Base-by-base conservation (phyloP, 139 green algal species). In the Monoraphidium neglectum region DNA sequence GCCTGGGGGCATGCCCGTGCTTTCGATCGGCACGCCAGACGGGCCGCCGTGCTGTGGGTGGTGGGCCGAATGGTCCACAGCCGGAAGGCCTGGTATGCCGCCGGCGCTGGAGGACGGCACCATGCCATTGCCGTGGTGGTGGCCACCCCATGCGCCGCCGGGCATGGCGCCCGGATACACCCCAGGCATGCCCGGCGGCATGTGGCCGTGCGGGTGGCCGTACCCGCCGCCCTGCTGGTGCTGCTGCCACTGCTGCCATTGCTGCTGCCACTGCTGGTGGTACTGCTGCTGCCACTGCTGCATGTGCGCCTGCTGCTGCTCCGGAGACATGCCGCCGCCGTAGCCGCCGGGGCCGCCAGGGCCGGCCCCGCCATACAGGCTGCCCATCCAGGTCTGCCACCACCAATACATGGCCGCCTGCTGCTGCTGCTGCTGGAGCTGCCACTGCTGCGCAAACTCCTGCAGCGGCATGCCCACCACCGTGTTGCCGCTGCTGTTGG, bases 361-460 rank as follows among this genome's bases (percentile, higher is more conserved):
- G 15, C 59, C 35, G 23, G 66, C 61, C 18, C 37, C 37, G 68
- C 79, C 73, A 56, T 74, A 81, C 70, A 84, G 77, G 28, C 49
- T 83, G 2, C 32, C 21, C 78, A 77, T 78, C 68, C 70, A 84
- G 65, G 80, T 80, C 67, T 87, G 82, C 70, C 78, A 78, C 75
- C 76, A 87, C 65, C 71, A 84, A 56, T 80, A 82, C 77, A 82
- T 82, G 2, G 78, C 78, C 0, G 75, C 70, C n/a, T 79, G 72
- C 66, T 87, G 78, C 64, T 87, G 82, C 47, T 82, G 74, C 65
- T 84, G 78, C 53, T 76, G 74, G 69, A 80, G 68, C 59, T 84
- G 82, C 77, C 78, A 87, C 59, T 87, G 82, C 78, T 87, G 82
- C 12, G 75, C 82, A 70, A 83, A 77, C 38, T 87, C 82, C 2